A percentile compares a stretch with the other conserved stretches of the same genome.
Evolutionary conservation across 495 filamentous ascomycete genomes (phyloP).

Genomic region (Neurospora sp.): DNA sequence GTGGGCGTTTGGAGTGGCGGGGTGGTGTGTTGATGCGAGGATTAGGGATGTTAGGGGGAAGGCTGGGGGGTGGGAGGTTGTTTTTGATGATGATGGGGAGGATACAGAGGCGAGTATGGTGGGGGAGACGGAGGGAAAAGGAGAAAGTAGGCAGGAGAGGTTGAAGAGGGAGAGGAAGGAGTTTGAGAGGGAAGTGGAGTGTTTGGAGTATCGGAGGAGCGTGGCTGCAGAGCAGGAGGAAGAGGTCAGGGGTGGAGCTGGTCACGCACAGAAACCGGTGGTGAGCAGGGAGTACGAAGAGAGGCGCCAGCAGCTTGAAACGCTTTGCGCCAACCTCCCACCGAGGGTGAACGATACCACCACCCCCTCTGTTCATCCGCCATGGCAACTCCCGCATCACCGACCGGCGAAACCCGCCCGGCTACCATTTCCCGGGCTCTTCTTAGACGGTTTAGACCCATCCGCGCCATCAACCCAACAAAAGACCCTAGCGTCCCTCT

Average conservation of each 20-base stretch:
- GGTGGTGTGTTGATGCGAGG: neutral
- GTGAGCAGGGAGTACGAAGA: neutral
- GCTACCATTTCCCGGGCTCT: constrained; percentile 4
- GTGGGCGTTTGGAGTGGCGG: neutral
- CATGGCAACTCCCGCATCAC: constrained; percentile 13
- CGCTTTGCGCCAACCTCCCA: neutral
- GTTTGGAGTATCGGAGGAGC: neutral
- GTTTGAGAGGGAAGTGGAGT: neutral
- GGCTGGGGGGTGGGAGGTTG: neutral
- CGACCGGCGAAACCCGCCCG: neutral
- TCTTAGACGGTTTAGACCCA: too few species aligned
- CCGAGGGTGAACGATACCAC: neutral
- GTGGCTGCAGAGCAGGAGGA: neutral
- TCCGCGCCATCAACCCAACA: constrained; percentile 11
- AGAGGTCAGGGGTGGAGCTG: neutral
- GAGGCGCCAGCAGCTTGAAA: rapidly evolving
- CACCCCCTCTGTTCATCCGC: neutral
- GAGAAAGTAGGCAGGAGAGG: neutral
- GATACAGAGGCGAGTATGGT: too few species aligned
- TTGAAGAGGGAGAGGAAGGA: neutral
- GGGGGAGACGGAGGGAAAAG: neutral
- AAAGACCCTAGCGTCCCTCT: constrained; percentile 1
- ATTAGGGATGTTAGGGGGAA: neutral
- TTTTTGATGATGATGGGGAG: neutral
- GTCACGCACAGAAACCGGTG: neutral